Evolutionary conservation across 257 asterid genomes (phyloP), one percentile per base, ranked within the genome.

Genomic region (Mitragyna speciosa): DNA sequence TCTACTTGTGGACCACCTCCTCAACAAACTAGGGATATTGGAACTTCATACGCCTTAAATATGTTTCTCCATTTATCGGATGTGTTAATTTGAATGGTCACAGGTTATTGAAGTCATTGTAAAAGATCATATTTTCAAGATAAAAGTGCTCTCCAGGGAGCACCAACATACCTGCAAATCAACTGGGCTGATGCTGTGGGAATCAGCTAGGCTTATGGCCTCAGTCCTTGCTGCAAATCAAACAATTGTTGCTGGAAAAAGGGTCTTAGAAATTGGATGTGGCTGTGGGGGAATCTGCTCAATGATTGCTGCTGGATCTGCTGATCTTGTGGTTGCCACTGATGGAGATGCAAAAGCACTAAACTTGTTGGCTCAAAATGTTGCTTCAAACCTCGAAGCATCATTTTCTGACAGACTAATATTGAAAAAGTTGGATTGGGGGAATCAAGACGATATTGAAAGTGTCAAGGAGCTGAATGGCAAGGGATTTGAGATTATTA

Each of bases 161-260:
- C 80, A 88, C 83, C 98, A 96, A 76, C 99, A 96, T 81, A 96
- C 97, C 26, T 96, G 99, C 87, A 77, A 88, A 75, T 93, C 99
- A 72, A 96, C 99, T 14, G 98, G 99, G 76, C 84, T 94, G 82
- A 96, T 96, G 97, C 89, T 96, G 54, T 96, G 99, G 99, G 99
- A 94, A 86, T 92, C 98, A 65, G 97, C 99, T 43, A 84, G 88
- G 79, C 76, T 96, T 70, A 96, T 96, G 98, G 97, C 97, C 51
- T 87, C 91, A 1, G 71, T 93, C 69, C 92, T 96, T 5, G 94
- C 98, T 22, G 83, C 92, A 77, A 91, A 94, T 79, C 92, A 51
- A 15, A 70, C 78, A 15, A 90, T 93, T 26, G 87, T 90, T 73
- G 73, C 95, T 2, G 90, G 93, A 45, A 93, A 86, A 83, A 87